Percentiles rank a stretch among this genome's conserved stretches.
Conservation (phyloP, 345 rosid species). For the Eutrema yunnanense region DNA sequence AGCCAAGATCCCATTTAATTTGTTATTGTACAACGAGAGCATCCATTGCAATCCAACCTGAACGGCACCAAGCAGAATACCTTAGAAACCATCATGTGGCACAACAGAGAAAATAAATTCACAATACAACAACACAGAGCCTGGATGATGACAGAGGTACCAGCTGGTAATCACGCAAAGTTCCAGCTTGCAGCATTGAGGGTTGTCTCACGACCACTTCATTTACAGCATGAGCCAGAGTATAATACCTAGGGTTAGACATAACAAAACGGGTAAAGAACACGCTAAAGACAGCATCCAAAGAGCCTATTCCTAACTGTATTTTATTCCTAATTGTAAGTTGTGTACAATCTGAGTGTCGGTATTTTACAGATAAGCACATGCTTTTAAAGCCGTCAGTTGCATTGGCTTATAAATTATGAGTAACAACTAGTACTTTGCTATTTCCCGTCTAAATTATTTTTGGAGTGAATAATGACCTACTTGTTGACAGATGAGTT, state of each 20-base stretch:
- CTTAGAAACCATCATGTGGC: background rate
- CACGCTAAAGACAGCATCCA: conserved; percentile 10
- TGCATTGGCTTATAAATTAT: background rate
- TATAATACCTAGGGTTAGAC: conserved; percentile 64
- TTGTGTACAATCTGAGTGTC: background rate
- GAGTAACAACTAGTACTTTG: conserved; percentile 8
- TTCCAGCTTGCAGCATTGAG: conserved; percentile 91
- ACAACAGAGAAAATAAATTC: background rate
- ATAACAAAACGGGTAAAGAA: conserved; percentile 1
- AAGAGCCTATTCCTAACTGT: conserved; percentile 5
- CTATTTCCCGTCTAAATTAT: background rate
- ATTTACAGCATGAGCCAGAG: conserved; percentile 96
- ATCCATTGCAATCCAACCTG: conserved; percentile 99
- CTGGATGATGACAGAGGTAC: conserved; percentile 41
- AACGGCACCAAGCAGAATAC: conserved; percentile 12
- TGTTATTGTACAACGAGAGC: conserved; percentile 98
- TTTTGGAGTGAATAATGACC: conserved; percentile 23
- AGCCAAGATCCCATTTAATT: conserved; percentile 96
- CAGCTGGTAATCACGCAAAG: conserved; percentile 97
- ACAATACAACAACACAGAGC: conserved; percentile 8
- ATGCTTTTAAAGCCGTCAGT: background rate
- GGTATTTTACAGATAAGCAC: conserved; percentile 4
- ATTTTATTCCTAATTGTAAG: background rate
- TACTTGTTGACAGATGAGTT: conserved; percentile 93
- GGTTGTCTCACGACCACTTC: conserved; percentile 91